Base-by-base conservation (phyloP, 352 stramenopile species). In the Globisporangium carolinianum region DNA sequence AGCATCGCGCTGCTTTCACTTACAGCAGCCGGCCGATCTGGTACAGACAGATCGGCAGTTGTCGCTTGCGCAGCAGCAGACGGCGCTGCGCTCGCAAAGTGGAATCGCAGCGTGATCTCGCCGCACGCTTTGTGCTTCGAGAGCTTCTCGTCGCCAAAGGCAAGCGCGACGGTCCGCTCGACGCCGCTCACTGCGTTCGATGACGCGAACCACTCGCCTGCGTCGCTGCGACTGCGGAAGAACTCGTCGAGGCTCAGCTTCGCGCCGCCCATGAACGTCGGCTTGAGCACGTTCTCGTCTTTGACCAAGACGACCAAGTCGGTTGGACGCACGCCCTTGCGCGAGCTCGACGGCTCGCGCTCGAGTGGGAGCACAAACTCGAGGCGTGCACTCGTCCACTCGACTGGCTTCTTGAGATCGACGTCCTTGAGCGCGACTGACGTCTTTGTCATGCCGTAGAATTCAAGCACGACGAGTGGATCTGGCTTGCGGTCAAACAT, bases 401-500 rank as follows among this genome's bases (percentile, higher is more conserved):
- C 54, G 3, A 80, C 51, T 0, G 59, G 43, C 36, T 77, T 70
- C 61, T 73, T 77, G n/a, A 71, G 43, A 53, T 80, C 67, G 1
- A 75, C 63, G 38, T 77, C 62, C 24, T 75, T 76, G 24, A 77
- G 46, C 8, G 62, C 47, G 2, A 53, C 37, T 11, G 57, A 70
- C 4, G 51, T 47, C 53, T 65, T 70, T 0, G 54, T 35, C 2
- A 63, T 47, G 1, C 71, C 71, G 12, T 57, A 59, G 15, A 76
- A 71, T 49, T 76, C 63, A 4, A 79, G 17, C 1, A 53, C 62
- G 14, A 79, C 68, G 35, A 68, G 65, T 1, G 71, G 71, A 42
- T 79, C 71, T 5, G 71, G 71, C 24, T 71, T 75, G 6, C 71
- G 66, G 49, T 79, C 71, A 39, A 79, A 69, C 5, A 79, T 43